Evolutionary conservation across 192 early-diverging fungal genomes (phyloP).

Genomic region (Thoreauomyces humboldtii): DNA sequence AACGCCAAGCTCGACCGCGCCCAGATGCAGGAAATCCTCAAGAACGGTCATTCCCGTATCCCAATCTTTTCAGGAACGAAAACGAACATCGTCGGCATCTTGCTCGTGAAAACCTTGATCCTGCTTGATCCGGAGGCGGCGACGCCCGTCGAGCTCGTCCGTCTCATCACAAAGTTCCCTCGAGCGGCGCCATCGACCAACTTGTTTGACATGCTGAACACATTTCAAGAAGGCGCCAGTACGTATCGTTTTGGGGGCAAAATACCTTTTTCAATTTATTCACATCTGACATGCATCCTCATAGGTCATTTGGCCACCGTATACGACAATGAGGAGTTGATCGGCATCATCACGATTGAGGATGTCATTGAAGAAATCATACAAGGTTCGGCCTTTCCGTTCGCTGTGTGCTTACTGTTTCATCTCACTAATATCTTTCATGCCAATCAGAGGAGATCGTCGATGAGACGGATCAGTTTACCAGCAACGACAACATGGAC

Average conservation of each 20-base stretch:
- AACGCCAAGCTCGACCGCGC: slow-evolving; percentile 1
- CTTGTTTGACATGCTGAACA: slow-evolving; percentile 51
- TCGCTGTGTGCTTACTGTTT: too few relatives aligned
- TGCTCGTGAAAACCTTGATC: slow-evolving; percentile 39
- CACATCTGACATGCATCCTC: too few relatives aligned
- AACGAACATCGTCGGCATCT: slow-evolving; percentile 36
- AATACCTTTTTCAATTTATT: too few relatives aligned
- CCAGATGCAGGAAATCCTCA: slow-evolving; percentile 32
- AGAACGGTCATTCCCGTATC: slow-evolving; percentile 48
- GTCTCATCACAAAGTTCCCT: slow-evolving; percentile 35
- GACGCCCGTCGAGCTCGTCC: slow-evolving; percentile 25
- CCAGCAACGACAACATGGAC: neutral
- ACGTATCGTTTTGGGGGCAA: too few relatives aligned
- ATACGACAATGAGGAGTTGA: neutral
- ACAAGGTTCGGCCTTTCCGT: too few relatives aligned
- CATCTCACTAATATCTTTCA: too few relatives aligned
- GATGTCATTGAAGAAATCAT: slow-evolving; percentile 52
- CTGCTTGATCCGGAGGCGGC: slow-evolving; percentile 44
- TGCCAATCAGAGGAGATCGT: slow-evolving; percentile 50
- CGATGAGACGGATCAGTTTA: slow-evolving; percentile 51
- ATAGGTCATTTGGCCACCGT: slow-evolving; percentile 4
- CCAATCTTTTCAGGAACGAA: slow-evolving; percentile 28
- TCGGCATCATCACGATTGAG: slow-evolving; percentile 53
- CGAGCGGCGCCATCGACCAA: slow-evolving; percentile 33
- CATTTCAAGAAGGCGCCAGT: slow-evolving; percentile 45